Evolutionary conservation across 352 stramenopile genomes (phyloP), one percentile per base, ranked within the genome.

Genomic region (Phytophthora pistaciae): DNA sequence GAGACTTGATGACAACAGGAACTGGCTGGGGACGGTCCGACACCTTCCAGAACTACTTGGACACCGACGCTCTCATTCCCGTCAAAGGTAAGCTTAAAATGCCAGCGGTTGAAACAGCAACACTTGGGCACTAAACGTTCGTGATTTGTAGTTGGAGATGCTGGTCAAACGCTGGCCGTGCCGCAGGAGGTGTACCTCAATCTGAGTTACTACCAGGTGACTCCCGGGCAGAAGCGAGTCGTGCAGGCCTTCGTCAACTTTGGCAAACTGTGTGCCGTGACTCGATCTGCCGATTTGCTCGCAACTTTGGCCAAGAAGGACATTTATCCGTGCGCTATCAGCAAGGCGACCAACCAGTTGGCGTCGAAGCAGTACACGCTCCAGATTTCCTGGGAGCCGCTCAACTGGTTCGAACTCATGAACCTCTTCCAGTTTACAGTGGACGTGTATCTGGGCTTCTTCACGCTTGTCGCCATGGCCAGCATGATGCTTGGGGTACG

Each of bases 401-500:
- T 99, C 1, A 72, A 80, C 46, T 99, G 96, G 96, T 98, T 98
- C 54, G 90, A 96, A 61, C 82, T 99, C 49, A 91, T 99, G 56
- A 99, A 99, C 67, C 77, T 87, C 8, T 99, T 99, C 73, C 91
- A 99, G 77, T 99, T 99, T 71, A 91, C 87, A 0, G 85, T 90
- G 25, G 87, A 95, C 64, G 90, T 99, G 3, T 99, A 99, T 67
- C 78, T 99, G 14, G 73, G 97, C 8, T 97, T 99, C 60, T 99
- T 98, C 71, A 92, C 84, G 11, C 72, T 98, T 33, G 89, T 99
- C 10, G 96, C 96, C 27, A 62, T 98, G 23, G 55, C 94, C 5
- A 95, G 91, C 48, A 91, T 97, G 60, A 75, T 95, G 10, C 87
- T 98, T 56, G 94, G 91, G 56, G 86, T 96, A 80, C 56, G 77